A percentile compares a stretch with the other conserved stretches of the same genome.
phyloP scores from a whole-genome alignment of 768 basidiomycete species.

The Tricholoma hemisulphureum region DNA sequence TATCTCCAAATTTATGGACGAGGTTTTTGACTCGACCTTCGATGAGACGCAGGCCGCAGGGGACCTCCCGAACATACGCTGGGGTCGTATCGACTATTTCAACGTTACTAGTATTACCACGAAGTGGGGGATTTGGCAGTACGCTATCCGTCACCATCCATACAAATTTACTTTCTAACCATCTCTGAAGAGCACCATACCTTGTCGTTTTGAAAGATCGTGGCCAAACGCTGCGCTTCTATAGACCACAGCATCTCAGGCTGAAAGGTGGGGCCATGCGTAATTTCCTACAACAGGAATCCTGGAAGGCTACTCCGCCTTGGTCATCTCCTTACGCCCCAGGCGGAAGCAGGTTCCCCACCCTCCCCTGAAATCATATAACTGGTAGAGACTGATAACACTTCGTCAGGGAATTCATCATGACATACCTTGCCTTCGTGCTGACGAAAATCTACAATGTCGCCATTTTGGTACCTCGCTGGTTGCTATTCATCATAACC shows the following conservation, averaged over 20 bases:
- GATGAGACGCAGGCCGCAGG: slow-evolving; percentile 57
- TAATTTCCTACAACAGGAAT: slow-evolving; percentile 63
- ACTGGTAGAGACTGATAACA: neutral
- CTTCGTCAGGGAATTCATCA: slow-evolving; percentile 57
- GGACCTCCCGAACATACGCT: slow-evolving; percentile 71
- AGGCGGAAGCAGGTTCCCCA: slow-evolving; percentile 65
- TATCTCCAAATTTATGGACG: slow-evolving; percentile 67
- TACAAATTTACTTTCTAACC: slow-evolving; percentile 1
- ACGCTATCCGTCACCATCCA: slow-evolving; percentile 26
- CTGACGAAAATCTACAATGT: slow-evolving; percentile 53
- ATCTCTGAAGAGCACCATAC: slow-evolving; percentile 61
- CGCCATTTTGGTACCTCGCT: slow-evolving; percentile 60
- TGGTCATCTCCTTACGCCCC: slow-evolving; percentile 74
- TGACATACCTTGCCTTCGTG: slow-evolving; percentile 55
- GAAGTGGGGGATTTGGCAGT: slow-evolving; percentile 87
- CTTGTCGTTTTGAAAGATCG: slow-evolving; percentile 69
- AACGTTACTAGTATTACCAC: slow-evolving; percentile 82
- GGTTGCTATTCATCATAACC: slow-evolving; percentile 64
- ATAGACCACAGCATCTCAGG: slow-evolving; percentile 60
- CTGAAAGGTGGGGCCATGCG: slow-evolving; percentile 59
- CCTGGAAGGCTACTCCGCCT: slow-evolving; percentile 58
- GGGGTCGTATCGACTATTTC: slow-evolving; percentile 86
- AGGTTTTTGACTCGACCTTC: slow-evolving; percentile 72
- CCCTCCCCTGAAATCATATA: neutral
- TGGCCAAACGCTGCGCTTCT: slow-evolving; percentile 81